phyloP scores from a whole-genome alignment of 441 rosid species.

The Viola pubescens region DNA sequence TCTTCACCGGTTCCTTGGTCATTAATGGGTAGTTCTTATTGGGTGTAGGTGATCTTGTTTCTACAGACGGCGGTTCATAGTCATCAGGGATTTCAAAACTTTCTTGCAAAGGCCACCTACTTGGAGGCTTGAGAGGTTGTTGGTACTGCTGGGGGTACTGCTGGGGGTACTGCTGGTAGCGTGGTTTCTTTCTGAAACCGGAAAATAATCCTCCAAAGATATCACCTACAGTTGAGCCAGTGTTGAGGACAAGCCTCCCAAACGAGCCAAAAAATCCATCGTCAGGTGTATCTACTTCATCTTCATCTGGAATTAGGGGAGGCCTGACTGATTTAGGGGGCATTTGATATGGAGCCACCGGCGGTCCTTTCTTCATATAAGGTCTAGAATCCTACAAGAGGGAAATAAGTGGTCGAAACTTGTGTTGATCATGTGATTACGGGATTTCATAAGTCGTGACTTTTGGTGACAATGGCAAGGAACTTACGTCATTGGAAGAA shows the following conservation, averaged over 20 bases:
- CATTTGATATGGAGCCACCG: constrained; percentile 59
- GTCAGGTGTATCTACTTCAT: constrained; percentile 52
- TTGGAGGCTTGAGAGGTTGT: constrained; percentile 29
- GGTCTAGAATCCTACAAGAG: constrained; percentile 38
- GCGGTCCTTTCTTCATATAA: constrained; percentile 30
- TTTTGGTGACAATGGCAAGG: not conserved
- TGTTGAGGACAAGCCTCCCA: constrained; percentile 56
- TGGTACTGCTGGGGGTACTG: constrained; percentile 53
- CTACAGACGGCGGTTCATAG: constrained; percentile 74
- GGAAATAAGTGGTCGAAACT: constrained; percentile 1
- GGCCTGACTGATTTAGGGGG: constrained; percentile 54
- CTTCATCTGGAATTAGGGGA: constrained; percentile 60
- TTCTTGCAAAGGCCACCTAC: constrained; percentile 73
- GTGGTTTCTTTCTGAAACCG: constrained; percentile 44
- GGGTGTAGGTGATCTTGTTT: constrained; percentile 41
- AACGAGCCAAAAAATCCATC: constrained; percentile 67
- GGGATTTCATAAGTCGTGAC: not conserved
- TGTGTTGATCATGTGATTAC: not conserved
- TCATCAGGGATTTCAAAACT: constrained; percentile 70
- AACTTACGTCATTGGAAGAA: constrained; percentile 40
- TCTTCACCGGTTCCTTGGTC: constrained; percentile 36
- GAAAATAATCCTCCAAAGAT: constrained; percentile 46
- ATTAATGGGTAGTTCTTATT: constrained; percentile 44
- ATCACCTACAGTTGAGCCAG: constrained; percentile 59
- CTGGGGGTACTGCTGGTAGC: constrained; percentile 34